Evolutionary conservation across 2,329 filamentous ascomycete species (phyloP), one percentile per base, ranked within the genome.

Genomic region (Ophiostoma sp.): DNA sequence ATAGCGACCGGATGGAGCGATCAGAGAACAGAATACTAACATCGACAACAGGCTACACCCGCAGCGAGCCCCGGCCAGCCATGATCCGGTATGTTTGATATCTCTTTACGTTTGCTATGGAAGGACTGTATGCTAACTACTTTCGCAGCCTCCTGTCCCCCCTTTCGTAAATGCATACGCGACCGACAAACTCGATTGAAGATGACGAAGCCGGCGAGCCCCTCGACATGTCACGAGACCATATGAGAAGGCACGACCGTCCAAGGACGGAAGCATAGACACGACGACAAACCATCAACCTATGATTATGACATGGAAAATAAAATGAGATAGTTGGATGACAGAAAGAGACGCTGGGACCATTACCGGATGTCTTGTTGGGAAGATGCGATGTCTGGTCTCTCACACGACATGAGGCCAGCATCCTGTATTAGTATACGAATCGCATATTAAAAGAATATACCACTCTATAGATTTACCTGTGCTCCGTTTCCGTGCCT

Each of bases 51-150:
- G 93, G 95, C 79, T 98, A 97, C 86, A 97, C 95, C 72, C 92
- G 93, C 82, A 98, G 95, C 87, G 92, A 95, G 82, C 96, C 96
- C 55, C 90, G 93, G 82, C 96, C 96, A 72, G 91, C 93, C 11
- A 80, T 87, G 78, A 89, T 89, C 79, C 85, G 85, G 87, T 89
- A 84, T 72, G 84, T 71, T 15, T 33, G 28, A 3, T 36, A 25
- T 52, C 4, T 15, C 6, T 52, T n/a, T 22, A 31, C 33, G 1
- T 31, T 52, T 4, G 6, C 19, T 4, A 8, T 6, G 17, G 19
- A 11, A 31, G 3, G 2, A 45, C 19, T 28, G 22, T 9, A 1
- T 39, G 33, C 73, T 74, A 31, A 74, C 73, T 17, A 5, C 2
- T 9, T 39, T 1, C 69, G 31, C 50, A 91, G 89, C 80, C 86